Evolutionary conservation across 179 eudicot genomes (phyloP), one percentile per base, ranked within the genome.

Genomic region (Carnegiea gigantea): DNA sequence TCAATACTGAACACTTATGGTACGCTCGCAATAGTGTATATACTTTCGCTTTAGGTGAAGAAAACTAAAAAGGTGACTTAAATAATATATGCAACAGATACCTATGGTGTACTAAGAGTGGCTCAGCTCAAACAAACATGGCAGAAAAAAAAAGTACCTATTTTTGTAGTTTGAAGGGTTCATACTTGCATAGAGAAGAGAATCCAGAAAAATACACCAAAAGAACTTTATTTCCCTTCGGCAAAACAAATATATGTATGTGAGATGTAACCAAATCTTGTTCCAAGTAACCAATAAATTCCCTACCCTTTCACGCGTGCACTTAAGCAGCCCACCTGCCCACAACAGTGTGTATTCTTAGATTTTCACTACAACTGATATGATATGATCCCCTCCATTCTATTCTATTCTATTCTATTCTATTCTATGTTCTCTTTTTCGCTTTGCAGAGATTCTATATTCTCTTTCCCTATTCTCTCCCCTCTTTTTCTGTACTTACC

Each of bases 401-500:
- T 28, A 28, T 28, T 28, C 30, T 33, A 33, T 33, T 12, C 60
- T 46, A 28, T 51, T 60, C 60, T 46, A 9, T 18, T 20, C 2
- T 28, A 46, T 33, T 17, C 30, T 81, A 36, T 15, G 48, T 78
- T 81, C 74, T 59, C 57, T 73, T 59, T 67, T 44, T 51, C 74
- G 77, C 81, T 81, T 81, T 81, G 76, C 40, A 38, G 9, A 81
- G 79, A 84, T 84, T 84, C 86, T 40, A 40, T 73, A 80, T 80
- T 72, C 78, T 77, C 84, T 80, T 83, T 43, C 28, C 30, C 21
- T 70, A 77, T 9, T 43, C 78, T 2, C 9, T 48, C 44, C 44
- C 44, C 6, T 51, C 9, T 12, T 13, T 51, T 51, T 64, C 51
- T 64, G 24, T 15, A 23, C 72, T 75, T 51, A 77, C 62, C 62